Conservation (phyloP, 345 rosid genomes). For the Geranium rotundifolium region DNA sequence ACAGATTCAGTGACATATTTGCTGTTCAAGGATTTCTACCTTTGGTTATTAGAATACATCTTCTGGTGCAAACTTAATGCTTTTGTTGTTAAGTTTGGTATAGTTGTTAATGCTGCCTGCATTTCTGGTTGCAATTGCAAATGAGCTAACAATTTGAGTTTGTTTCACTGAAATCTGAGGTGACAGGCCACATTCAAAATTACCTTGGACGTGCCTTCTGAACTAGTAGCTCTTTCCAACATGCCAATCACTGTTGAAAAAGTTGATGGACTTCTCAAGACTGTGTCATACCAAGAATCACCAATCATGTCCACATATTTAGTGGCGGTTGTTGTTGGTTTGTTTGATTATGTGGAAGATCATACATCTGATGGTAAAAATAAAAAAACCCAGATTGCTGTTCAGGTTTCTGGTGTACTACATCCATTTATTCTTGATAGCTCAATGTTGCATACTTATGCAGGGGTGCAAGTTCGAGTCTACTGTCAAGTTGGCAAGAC, state of each 20-base stretch:
- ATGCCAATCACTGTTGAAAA: slow-evolving; percentile 71
- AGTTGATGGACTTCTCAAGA: slow-evolving; percentile 53
- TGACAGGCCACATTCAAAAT: slow-evolving; percentile 86
- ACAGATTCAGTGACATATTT: background rate
- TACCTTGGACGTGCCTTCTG: slow-evolving; percentile 73
- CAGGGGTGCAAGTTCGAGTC: slow-evolving; percentile 81
- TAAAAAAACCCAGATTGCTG: slow-evolving; percentile 3
- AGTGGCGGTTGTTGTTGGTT: slow-evolving; percentile 84
- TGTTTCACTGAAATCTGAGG: background rate
- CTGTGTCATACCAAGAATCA: slow-evolving; percentile 66
- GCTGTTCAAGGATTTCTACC: background rate
- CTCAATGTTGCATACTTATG: slow-evolving; percentile 9
- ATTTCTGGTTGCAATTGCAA: background rate
- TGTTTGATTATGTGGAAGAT: slow-evolving; percentile 84
- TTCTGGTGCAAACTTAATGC: background rate
- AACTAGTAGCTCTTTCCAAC: slow-evolving; percentile 81
- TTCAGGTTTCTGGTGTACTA: background rate
- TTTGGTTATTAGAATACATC: background rate
- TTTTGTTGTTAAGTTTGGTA: background rate
- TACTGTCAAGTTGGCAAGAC: slow-evolving; percentile 84
- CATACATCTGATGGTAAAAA: slow-evolving; percentile 91
- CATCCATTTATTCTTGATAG: background rate
- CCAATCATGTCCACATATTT: slow-evolving; percentile 95
- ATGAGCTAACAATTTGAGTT: background rate
- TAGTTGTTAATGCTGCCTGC: background rate